Conservation (phyloP, 225 moss, liverwort and hornwort species). For the Lunularia cruciata region DNA sequence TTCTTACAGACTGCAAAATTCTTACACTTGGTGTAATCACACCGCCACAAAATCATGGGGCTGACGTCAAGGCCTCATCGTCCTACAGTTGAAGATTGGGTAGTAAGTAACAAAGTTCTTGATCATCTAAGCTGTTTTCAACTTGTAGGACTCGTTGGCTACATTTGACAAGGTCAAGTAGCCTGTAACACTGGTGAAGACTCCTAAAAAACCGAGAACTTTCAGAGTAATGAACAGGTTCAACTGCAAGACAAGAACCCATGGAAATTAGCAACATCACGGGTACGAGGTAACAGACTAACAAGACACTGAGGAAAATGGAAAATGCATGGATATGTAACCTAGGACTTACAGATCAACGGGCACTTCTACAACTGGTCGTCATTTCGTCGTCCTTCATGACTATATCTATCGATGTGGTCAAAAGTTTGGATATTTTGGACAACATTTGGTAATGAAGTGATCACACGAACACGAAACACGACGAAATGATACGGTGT, state of each 20-base stretch:
- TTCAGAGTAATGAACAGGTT: conserved; percentile 82
- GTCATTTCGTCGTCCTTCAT: background rate
- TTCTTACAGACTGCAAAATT: conserved; percentile 22
- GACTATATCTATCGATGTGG: too few species aligned
- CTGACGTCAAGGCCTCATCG: conserved; percentile 23
- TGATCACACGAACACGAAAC: too few species aligned
- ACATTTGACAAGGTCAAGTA: conserved; percentile 80
- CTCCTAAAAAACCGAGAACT: conserved; percentile 64
- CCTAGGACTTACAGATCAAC: background rate
- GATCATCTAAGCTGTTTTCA: conserved; percentile 62
- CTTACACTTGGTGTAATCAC: conserved; percentile 24
- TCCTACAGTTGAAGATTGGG: background rate
- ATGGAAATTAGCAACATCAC: background rate
- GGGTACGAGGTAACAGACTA: too few species aligned
- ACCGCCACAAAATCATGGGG: conserved; percentile 1
- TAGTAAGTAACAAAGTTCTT: background rate
- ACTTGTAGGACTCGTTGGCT: conserved; percentile 68
- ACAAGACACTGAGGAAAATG: too few species aligned
- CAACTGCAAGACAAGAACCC: conserved; percentile 42
- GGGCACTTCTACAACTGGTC: background rate
- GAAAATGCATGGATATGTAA: too few species aligned
- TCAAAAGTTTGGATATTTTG: too few species aligned
- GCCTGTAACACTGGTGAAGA: conserved; percentile 77
- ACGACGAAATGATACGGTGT: too few species aligned
- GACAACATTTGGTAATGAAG: too few species aligned